Evolutionary conservation across 2,329 filamentous ascomycete species (phyloP), one percentile per base, ranked within the genome.

Genomic region (Monilinia vaccinii-corymbosi): DNA sequence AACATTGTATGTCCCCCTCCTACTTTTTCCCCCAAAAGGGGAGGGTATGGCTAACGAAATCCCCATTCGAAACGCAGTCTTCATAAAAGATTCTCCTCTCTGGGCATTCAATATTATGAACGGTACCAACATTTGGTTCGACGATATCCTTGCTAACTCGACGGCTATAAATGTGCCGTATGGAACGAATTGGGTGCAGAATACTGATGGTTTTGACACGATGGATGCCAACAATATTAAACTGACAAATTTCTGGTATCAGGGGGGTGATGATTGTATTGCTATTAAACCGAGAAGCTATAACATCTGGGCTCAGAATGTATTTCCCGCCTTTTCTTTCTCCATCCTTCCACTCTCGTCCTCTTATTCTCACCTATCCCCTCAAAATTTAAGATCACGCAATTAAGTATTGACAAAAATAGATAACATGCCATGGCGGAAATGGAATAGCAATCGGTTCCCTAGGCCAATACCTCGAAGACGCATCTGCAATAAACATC

Each of bases 61-160:
- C 18, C 18, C 7, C 36, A 1, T 4, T 1, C 16, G 18, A 42
- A 28, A 52, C 40, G 14, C 25, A 70, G 67, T 83, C 67, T 75
- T 72, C 57, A 72, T 82, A 62, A 74, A 75, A 44, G 74, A 82
- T 58, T 77, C 79, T 2, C 79, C 75, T 13, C 72, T 83, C 2
- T 83, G 80, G 80, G 71, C 72, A 18, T 68, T 82, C 53, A 82
- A 82, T 65, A 79, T 82, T 61, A 82, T 82, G 78, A 82, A 81
- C 58, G 80, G 78, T 1, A 82, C 77, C 0, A 73, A 81, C 55
- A 77, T 82, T 69, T 71, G 69, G 53, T 78, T 82, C 61, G 73
- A 78, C 57, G 77, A 81, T 62, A 78, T 82, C 46, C 72, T 75
- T 40, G 71, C 71, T 63, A 82, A 82, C 67, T 77, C 77, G 3